phyloP scores from a whole-genome alignment of 1,284 basidiomycete species.

The Cerrena zonata region DNA sequence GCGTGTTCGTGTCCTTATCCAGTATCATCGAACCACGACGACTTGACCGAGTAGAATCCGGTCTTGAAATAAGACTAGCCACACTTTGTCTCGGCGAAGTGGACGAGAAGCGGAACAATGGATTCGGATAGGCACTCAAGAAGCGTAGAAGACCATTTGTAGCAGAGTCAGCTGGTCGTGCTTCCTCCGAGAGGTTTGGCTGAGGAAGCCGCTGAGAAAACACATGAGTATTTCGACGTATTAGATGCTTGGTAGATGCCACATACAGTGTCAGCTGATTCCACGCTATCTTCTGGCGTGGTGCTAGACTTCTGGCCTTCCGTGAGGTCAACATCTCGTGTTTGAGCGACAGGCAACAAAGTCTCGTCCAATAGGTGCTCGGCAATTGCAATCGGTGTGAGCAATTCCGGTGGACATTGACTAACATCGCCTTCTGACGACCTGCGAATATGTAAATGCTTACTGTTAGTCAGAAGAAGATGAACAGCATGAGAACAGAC shows the following conservation, averaged over 20 bases:
- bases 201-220: neutral
- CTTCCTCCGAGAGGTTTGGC: constrained; percentile 11
- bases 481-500: no score
- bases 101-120: constrained; percentile 33
- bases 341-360: constrained; percentile 20
- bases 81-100: constrained; percentile 15
- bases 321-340: constrained; percentile 11
- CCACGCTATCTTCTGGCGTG: neutral
- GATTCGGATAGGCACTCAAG: constrained; percentile 41
- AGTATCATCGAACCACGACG: constrained; percentile 12
- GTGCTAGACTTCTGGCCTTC: constrained; percentile 24
- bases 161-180: constrained; percentile 19
- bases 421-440: constrained; percentile 44
- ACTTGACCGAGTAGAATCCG: neutral
- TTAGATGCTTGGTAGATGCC: neutral
- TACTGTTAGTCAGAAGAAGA: no score
- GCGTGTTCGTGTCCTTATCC: constrained; percentile 9
- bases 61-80: neutral
- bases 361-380: constrained; percentile 48
- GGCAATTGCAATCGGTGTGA: constrained; percentile 58
- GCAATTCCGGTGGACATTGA: constrained; percentile 55
- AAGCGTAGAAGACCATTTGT: constrained; percentile 37
- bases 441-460: no score
- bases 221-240: neutral
- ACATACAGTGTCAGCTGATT: neutral